Base-by-base conservation (phyloP, 192 early-diverging fungal genomes). In the Backusella liffmaniae region DNA sequence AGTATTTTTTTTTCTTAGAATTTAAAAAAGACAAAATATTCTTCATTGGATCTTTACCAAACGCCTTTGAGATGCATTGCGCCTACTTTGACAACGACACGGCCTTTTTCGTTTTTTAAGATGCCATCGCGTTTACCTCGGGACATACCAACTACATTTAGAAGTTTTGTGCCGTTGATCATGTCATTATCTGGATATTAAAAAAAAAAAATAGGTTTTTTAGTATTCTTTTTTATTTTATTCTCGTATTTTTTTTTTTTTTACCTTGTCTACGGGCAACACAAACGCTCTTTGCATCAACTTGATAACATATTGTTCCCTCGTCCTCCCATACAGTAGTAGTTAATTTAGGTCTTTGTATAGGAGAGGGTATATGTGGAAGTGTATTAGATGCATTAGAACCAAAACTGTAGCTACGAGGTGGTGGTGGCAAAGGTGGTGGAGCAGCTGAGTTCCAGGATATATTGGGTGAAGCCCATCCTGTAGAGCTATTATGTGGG, bases 301-400 rank as follows among this genome's bases (percentile, higher is more conserved):
- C 86, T 79, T 91, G 90, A 78, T 91, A 91, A 67, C 86, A 88
- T 67, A 91, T 80, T 13, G 92, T 94, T 44, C 87, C 86, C 80
- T 94, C 92, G 83, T 94, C 92, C 79, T 94, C 92, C 92, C 92
- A 94, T 75, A 94, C 87, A 49, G 92, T 94, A n/a, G 91, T 92
- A 26, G 92, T 92, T 76, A 84, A 83, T 73, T 78, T 87, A 42
- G 79, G 87, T 74, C 77, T 86, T 71, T 73, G 83, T 16, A 66
- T 44, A 12, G 73, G 73, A 44, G 62, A 29, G 30, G 73, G 87
- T 72, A 75, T 80, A 68, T 42, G 85, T 26, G 84, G 77, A 18
- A 84, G 44, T 26, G 70, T 30, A 37, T 42, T 70, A 70, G 34
- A 39, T 39, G 34, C 23, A 42, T 70, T 70, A 46, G 70, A 49